A percentile compares a stretch with the other conserved stretches of the same genome.
These are phyloP conservation scores for Annulohypoxylon maeteangense DNA, from an alignment of 495 filamentous ascomycete genomes.

Conservation along the genomic window DNA sequence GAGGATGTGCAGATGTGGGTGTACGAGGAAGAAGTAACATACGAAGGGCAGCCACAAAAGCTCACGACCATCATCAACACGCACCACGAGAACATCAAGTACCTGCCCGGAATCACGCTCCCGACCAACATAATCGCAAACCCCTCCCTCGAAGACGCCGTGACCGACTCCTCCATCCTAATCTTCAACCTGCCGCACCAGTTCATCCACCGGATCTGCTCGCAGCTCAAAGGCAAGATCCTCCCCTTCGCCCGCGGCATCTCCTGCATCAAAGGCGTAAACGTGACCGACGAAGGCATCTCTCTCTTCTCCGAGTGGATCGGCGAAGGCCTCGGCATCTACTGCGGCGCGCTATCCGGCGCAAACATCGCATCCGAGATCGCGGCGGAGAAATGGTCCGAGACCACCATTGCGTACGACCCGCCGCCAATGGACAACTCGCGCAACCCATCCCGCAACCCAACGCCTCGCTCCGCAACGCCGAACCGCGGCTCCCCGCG, in stretches of 20 bases:
- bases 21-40: constrained; percentile 84
- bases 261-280: constrained; percentile 98
- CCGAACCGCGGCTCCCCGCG: constrained; percentile 49
- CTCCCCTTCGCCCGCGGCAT: constrained; percentile 92
- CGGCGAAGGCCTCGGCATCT: constrained; percentile 87
- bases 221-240: constrained; percentile 86
- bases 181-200: constrained; percentile 99
- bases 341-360: constrained; percentile 94
- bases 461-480: constrained; percentile 70
- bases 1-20: constrained; percentile 97
- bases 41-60: constrained; percentile 80
- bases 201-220: constrained; percentile 90
- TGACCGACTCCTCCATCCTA: constrained; percentile 83
- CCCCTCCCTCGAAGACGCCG: constrained; percentile 83
- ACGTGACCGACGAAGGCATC: constrained; percentile 84
- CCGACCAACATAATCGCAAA: constrained; percentile 90
- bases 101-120: constrained; percentile 86
- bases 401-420: constrained; percentile 96
- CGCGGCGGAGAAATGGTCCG: constrained; percentile 92
- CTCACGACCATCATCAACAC: constrained; percentile 91
- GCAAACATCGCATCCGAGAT: constrained; percentile 98
- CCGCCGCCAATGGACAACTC: constrained; percentile 84
- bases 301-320: constrained; percentile 95
- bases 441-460: constrained; percentile 72
- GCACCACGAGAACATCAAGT: constrained; percentile 96